Base-by-base conservation (phyloP, 139 green algal species). In the Astrephomene gubernaculifera region DNA sequence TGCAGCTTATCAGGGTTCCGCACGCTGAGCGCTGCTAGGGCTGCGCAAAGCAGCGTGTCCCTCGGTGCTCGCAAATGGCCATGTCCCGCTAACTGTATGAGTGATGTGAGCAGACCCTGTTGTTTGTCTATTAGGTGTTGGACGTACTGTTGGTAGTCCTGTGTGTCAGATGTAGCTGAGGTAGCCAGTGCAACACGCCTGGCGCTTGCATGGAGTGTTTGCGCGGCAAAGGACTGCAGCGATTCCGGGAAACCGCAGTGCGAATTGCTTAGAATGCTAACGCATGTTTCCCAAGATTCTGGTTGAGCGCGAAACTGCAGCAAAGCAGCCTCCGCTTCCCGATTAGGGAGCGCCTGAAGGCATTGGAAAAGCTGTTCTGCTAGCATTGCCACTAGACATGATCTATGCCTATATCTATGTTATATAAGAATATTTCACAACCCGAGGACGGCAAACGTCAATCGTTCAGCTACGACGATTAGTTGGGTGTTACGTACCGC, bases 21-120 rank as follows among this genome's bases (percentile, higher is more conserved):
- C 6, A 84, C 44, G 43, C 63, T 35, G 7, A 74, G 33, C 17
- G 78, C 78, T 27, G 78, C 78, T 22, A 84, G 78, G 3, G 78
- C 43, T 12, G 63, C 31, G 43, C 43, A 75, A 12, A 84, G 44
- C n/a, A 74, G 31, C 1, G 4, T 7, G 14, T 19, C 14, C 25
- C 25, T 27, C 22, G 22, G 78, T 41, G 9, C n/a, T 3, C n/a
- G n/a, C n/a, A n/a, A n/a, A n/a, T n/a, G n/a, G n/a, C 22, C 7
- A 24, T 29, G 43, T 0, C 21, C 27, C 38, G 43, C 63, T 22
- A 84, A 3, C 2, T 52, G 61, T 7, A 43, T 6, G 39, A 84
- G 61, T 1, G 44, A 24, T 6, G 17, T 14, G 2, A 74, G 31
- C 31, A 84, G 31, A 1, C 27, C 68, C 12, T 65, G 61, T 29